phyloP scores from a whole-genome alignment of 2,329 filamentous ascomycete species.

The Orbilia oligospora region DNA sequence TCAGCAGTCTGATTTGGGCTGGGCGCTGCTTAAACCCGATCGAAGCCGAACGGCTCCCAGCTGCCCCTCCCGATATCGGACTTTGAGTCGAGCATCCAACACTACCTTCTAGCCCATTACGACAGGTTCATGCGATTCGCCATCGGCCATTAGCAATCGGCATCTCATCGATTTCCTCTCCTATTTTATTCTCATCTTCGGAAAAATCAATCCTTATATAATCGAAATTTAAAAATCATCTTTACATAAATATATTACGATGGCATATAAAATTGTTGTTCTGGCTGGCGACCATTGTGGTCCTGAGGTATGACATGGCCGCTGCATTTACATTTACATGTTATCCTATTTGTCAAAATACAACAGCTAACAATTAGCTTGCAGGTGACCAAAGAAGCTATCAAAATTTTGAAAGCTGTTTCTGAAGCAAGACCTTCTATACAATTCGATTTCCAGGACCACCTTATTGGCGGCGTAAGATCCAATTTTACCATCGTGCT shows the following conservation, averaged over 20 bases:
- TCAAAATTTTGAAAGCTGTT: conserved; percentile 86
- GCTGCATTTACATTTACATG: not conserved
- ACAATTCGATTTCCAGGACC: conserved; percentile 90
- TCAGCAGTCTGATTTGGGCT: not conserved
- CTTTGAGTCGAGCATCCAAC: conserved; percentile 19
- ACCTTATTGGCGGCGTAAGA: conserved; percentile 91
- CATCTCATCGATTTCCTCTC: conserved; percentile 11
- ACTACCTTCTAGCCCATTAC: not conserved
- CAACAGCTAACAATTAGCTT: conserved; percentile 56
- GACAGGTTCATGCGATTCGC: not conserved
- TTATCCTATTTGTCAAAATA: conserved; percentile 26
- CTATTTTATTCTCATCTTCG: conserved; percentile 1
- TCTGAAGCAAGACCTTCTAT: conserved; percentile 79
- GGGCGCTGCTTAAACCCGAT: conserved; percentile 32
- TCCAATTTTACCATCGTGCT: conserved; percentile 20
- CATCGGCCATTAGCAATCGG: not conserved
- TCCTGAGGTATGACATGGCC: conserved; percentile 77
- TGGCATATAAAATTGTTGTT: conserved; percentile 63
- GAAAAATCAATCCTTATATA: not conserved
- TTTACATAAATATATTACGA: conserved; percentile 6
- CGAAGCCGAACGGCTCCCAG: conserved; percentile 9
- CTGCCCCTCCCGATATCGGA: conserved; percentile 58
- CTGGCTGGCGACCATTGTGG: conserved; percentile 79
- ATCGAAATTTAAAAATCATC: not conserved
- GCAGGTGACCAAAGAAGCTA: conserved; percentile 84